These are phyloP conservation scores for Melaleuca quinquenervia DNA, from an alignment of 345 rosid species.

Conservation along the genomic window DNA sequence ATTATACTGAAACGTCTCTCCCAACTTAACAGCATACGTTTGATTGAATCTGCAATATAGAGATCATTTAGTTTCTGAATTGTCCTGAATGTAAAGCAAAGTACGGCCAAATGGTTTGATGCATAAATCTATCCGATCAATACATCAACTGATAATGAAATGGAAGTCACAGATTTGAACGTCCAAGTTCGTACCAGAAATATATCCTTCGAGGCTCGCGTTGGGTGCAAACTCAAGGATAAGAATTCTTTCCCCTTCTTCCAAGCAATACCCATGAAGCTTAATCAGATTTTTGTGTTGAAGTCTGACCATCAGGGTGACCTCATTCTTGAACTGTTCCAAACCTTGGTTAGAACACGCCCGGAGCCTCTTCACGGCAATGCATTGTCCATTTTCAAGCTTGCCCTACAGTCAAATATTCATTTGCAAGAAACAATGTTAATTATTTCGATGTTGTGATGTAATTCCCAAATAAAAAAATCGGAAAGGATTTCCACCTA, in stretches of 20 bases:
- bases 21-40: neutral
- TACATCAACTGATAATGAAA: neutral
- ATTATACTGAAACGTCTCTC: neutral
- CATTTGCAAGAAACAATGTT: neutral
- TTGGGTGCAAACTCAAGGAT: neutral
- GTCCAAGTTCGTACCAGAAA: conserved; percentile 38
- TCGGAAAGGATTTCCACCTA: neutral
- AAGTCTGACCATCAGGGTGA: conserved; percentile 26
- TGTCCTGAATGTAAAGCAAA: neutral
- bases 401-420: conserved; percentile 12
- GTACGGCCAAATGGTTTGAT: neutral
- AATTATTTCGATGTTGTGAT: no score
- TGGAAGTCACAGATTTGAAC: conserved; percentile 18
- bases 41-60: neutral
- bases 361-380: conserved; percentile 42
- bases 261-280: neutral
- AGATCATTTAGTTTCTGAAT: neutral
- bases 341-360: conserved; percentile 34
- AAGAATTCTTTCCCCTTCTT: neutral
- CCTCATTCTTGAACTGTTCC: conserved; percentile 46
- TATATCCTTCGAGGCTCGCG: conserved; percentile 8
- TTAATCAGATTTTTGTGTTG: conserved; percentile 46
- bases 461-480: neutral
- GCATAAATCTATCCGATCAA: neutral
- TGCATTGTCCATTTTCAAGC: conserved; percentile 20